Base-by-base conservation (phyloP, 1,284 basidiomycete species). In the Cystobasidium slooffiae region DNA sequence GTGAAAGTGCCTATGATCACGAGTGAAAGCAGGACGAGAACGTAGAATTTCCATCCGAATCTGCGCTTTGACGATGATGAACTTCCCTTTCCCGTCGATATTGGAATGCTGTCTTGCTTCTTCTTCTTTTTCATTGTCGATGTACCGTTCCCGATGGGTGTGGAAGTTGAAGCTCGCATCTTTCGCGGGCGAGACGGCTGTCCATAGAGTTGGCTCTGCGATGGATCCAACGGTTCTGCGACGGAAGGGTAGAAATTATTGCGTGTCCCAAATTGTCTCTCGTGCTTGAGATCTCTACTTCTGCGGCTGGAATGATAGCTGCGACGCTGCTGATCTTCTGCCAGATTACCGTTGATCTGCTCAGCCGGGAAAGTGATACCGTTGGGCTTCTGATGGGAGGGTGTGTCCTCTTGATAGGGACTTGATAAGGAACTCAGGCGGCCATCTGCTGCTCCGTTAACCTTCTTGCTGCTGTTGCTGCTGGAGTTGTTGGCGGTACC, bases 1-100 rank as follows among this genome's bases (percentile, higher is more conserved):
- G 93, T 82, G 82, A 97, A 88, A 41, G 96, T 98, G 65, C 95
- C 95, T 49, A 93, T 80, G 73, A 98, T 88, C 84, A 98, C 85
- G 77, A 97, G 88, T 78, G 87, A 90, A 78, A 97, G 88, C 77
- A 97, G 82, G 80, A 88, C 86, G 74, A 97, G 88, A 75, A 90
- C 31, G 31, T 66, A 66, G 39, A 66, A 47, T 18, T 53, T 66
- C 64, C 64, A 66, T 5, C 64, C 64, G 37, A 66, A 66, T 8
- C 24, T 37, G 24, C 51, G 47, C 31, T 47, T 47, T 5, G 49
- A 43, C 0, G 49, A 39, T 3, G 64, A 53, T 31, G 31, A 41
- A 24, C 49, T 53, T 5, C 8, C 39, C 2, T 24, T 46, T 43
- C 22, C 37, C 18, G 64, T 55, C 18, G 16, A 52, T 24, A 63